These are phyloP conservation scores for Globisporangium splendens DNA, from an alignment of 352 stramenopile genomes.

Conservation along the genomic window DNA sequence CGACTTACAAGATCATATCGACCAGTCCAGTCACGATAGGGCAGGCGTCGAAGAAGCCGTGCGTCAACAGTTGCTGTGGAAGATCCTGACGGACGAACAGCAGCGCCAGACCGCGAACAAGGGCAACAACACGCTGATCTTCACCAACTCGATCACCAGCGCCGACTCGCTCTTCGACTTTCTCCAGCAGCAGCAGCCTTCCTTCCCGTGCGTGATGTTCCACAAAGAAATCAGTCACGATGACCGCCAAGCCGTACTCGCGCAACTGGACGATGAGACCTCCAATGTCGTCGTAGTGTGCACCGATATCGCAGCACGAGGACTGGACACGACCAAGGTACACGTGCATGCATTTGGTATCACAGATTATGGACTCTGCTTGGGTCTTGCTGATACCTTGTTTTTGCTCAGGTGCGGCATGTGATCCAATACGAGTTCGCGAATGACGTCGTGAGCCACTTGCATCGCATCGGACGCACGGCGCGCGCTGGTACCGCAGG, in stretches of 20 bases:
- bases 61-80: conserved; percentile 40
- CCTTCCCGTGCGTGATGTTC: conserved; percentile 32
- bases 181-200: conserved; percentile 30
- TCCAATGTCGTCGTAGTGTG: conserved; percentile 51
- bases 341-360: too few species aligned
- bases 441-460: conserved; percentile 74
- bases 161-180: conserved; percentile 54
- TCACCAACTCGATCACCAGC: conserved; percentile 73
- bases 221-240: conserved; percentile 63
- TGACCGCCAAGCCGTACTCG: conserved; percentile 44
- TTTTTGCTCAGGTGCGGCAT: conserved; percentile 37
- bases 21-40: conserved; percentile 16
- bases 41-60: conserved; percentile 14
- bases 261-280: conserved; percentile 29
- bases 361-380: too few species aligned
- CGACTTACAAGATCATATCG: conserved; percentile 39
- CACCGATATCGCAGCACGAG: conserved; percentile 74
- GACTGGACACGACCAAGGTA: conserved; percentile 52
- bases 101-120: conserved; percentile 1
- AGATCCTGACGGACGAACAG: conserved; percentile 34
- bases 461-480: conserved; percentile 77
- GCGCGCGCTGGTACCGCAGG: conserved; percentile 49
- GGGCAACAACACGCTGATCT: conserved; percentile 54
- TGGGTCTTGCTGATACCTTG: too few species aligned
- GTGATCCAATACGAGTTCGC: conserved; percentile 84